Base-by-base conservation (phyloP, 768 basidiomycete genomes). In the Podaxis sp. region DNA sequence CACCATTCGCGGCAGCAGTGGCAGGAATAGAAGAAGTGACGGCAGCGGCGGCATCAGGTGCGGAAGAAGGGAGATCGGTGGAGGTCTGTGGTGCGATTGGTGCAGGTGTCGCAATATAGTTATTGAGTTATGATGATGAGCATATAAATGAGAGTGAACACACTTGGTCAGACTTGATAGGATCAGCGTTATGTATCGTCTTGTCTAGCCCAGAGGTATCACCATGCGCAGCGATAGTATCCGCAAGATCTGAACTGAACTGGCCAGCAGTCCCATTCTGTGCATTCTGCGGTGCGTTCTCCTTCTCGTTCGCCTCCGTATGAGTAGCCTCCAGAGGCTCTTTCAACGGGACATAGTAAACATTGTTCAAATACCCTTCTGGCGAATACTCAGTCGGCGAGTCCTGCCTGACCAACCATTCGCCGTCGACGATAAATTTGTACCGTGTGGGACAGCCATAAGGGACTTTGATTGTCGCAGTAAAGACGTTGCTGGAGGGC, bases 401-500 rank as follows among this genome's bases (percentile, higher is more conserved):
- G 63, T 80, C 79, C 38, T 81, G 78, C 52, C 79, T 78, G 52
- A 80, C 78, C 53, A 76, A 67, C 91, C 90, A 93, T 63, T 73
- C 68, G 38, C 86, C 87, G 70, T 94, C 92, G 57, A 93, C 90
- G 70, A 93, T 77, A 70, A 85, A 94, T 74, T 94, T 94, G 84
- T 89, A 94, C 6, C 76, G 68, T 61, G 90, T 75, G 68, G 85
- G 88, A 55, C 82, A 70, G 52, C 78, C 83, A 83, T 83, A 91
- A 1, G 88, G 87, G 33, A 92, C 76, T 54, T 74, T 69, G 24
- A 83, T 75, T 4, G 73, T 77, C 22, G 80, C 85, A 57, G 78
- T 75, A 73, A 91, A 93, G 3, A 86, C 87, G 29, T 74, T 69
- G 17, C 79, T 74, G 19, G 77, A 27, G 61, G 54, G 8, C 24